Percentiles rank a stretch among this genome's conserved stretches.
Conservation (phyloP, 2,329 filamentous ascomycete genomes). For the Camptophora hylomeconis region DNA sequence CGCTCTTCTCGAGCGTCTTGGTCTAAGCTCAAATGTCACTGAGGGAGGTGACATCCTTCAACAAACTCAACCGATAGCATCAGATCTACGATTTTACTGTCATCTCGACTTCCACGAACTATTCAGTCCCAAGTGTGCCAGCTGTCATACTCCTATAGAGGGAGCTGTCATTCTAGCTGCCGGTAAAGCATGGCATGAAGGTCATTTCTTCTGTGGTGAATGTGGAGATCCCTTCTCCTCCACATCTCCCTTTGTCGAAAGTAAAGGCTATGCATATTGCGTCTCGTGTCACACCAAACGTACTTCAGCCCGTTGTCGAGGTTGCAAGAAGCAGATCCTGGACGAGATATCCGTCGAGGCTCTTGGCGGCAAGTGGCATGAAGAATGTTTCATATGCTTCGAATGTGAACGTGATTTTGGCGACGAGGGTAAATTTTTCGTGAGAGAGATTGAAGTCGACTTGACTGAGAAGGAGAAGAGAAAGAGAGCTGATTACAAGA, state of each 20-base stretch:
- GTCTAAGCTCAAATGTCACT: no score
- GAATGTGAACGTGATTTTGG: conserved; percentile 48
- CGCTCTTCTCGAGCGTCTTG: conserved; percentile 53
- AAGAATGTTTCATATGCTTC: conserved; percentile 75
- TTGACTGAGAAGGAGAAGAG: conserved; percentile 32
- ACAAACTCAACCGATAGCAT: no score
- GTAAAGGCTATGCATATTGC: conserved; percentile 97
- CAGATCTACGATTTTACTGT: conserved; percentile 76
- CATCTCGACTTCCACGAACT: conserved; percentile 97
- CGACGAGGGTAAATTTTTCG: conserved; percentile 49
- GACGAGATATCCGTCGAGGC: conserved; percentile 85
- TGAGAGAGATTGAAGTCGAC: conserved; percentile 39
- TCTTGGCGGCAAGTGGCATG: conserved; percentile 86
- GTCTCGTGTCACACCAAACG: conserved; percentile 83
- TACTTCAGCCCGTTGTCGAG: conserved; percentile 77
- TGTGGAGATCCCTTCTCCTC: conserved; percentile 69
- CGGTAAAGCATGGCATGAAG: conserved; percentile 90
- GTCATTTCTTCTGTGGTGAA: conserved; percentile 98
- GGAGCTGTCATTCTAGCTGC: conserved; percentile 89
- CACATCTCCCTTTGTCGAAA: conserved; percentile 76
- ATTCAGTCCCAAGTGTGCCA: conserved; percentile 85
- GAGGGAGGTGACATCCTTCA: no score
- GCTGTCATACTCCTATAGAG: conserved; percentile 91
- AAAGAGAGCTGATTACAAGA: conserved; percentile 27
- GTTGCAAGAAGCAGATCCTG: conserved; percentile 71